Evolutionary conservation across 1,284 basidiomycete genomes (phyloP), one percentile per base, ranked within the genome.

Genomic region (Tetrapyrgos nigripes): DNA sequence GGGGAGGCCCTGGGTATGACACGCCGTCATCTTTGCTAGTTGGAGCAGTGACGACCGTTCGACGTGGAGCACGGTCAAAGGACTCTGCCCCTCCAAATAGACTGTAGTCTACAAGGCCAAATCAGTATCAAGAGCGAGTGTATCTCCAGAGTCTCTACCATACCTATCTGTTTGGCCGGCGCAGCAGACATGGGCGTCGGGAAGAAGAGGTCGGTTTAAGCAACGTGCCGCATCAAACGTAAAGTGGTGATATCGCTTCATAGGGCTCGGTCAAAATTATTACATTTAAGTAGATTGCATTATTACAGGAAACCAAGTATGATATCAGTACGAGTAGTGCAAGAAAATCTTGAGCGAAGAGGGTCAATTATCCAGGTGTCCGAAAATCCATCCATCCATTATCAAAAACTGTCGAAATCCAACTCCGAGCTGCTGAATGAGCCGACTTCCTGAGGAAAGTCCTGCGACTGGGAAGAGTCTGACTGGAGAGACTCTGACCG

Each of bases 81-180:
- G 88, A 87, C 65, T 93, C 91, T n/a, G 91, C 91, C 9, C 91
- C 91, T 47, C 91, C 91, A 64, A 84, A 90, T 61, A 88, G 81
- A 69, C 91, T 92, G 71, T 83, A 91, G 69, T 92, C 88, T 90
- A 47, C 26, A n/a, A 21, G 19, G 26, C 2, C 24, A 31, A 4
- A 10, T 23, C 10, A 28, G 4, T 31, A 28, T 29, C n/a, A n/a
- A n/a, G n/a, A n/a, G n/a, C n/a, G n/a, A n/a, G n/a, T n/a, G n/a
- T n/a, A n/a, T n/a, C n/a, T n/a, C n/a, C n/a, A n/a, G n/a, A n/a
- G n/a, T n/a, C n/a, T n/a, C n/a, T n/a, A n/a, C n/a, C 43, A 19
- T 26, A 58, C 50, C 50, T 52, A 44, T 31, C 28, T 24, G 46
- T 49, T 33, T 40, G 21, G 31, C 29, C 8, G 46, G 46, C 10